Base-by-base conservation (phyloP, 257 asterid genomes). In the Nicotiana benthamiana region DNA sequence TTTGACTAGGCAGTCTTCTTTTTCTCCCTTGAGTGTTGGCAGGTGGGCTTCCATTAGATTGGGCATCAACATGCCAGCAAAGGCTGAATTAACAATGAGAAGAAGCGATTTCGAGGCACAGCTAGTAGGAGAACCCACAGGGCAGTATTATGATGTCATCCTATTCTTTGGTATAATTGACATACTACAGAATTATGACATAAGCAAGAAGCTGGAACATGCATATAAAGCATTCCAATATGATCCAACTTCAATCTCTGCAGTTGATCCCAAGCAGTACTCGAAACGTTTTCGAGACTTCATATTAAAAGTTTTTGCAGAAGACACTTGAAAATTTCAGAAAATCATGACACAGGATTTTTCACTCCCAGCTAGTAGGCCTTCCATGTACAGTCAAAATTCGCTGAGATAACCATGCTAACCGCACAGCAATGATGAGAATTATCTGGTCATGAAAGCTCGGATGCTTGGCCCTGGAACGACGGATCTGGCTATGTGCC, bases 141-240 rank as follows among this genome's bases (percentile, higher is more conserved):
- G 98, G 79, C 93, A 89, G 89, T 89, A 83, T 82, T 95, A 87
- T 52, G 98, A 95, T 75, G 93, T 95, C 78, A 68, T 93, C 82
- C 87, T 95, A 27, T 94, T 92, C 61, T 91, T 95, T 53, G 94
- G 98, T 18, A 92, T 95, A 26, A 95, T 95, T 28, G 98, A 95
- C 89, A 93, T 95, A 75, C 82, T 93, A 26, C 98, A 94, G 83
- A 97, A 93, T 70, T 94, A 93, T 24, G 98, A 93, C 56, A 93
- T 94, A 72, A 91, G 97, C 90, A 95, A 95, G 92, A 95, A 91
- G 91, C 95, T 95, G 5, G 98, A 95, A 82, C 98, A 95, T 80
- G 98, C 98, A 9, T 93, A 93, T 90, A 95, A 95, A 85, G 89
- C 98, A 9, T 87, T 95, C 81, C 98, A 95, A 28, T 89, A 88